Percentiles rank a stretch among this genome's conserved stretches.
These are phyloP conservation scores for Euphorbia corollata DNA, from an alignment of 441 rosid species.

Conservation along the genomic window DNA sequence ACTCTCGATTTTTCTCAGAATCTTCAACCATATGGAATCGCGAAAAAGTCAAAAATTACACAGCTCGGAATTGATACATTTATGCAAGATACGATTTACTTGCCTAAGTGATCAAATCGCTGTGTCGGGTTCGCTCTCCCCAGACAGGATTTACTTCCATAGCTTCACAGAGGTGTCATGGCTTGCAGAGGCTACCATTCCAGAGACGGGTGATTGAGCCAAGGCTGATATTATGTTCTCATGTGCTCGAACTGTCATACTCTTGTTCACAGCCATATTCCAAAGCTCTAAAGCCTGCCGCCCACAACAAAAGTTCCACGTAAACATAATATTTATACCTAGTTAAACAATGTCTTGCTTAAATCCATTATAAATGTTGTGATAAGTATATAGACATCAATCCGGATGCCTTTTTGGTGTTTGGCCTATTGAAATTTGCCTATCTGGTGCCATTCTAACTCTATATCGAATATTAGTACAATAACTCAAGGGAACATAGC, in stretches of 20 bases:
- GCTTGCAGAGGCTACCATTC: constrained; percentile 64
- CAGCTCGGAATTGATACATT: not conserved
- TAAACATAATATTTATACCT: too few species aligned
- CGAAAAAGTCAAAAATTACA: not conserved
- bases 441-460: too few species aligned
- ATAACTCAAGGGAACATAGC: too few species aligned
- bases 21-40: not conserved
- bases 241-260: constrained; percentile 47
- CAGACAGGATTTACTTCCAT: constrained; percentile 40
- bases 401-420: too few species aligned
- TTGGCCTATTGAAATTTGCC: too few species aligned
- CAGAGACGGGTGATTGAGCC: constrained; percentile 41
- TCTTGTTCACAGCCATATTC: constrained; percentile 54
- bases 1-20: not conserved
- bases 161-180: constrained; percentile 55
- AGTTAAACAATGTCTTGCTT: not conserved
- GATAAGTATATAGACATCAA: too few species aligned
- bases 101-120: constrained; percentile 5
- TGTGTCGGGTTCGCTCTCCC: not conserved
- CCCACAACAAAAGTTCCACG: too few species aligned
- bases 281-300: constrained; percentile 60
- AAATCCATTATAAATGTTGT: not conserved
- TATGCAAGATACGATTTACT: not conserved
- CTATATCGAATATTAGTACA: too few species aligned
- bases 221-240: constrained; percentile 48